Evolutionary conservation across 1,284 basidiomycete genomes (phyloP).

Genomic region (Sphagnurus paluster): DNA sequence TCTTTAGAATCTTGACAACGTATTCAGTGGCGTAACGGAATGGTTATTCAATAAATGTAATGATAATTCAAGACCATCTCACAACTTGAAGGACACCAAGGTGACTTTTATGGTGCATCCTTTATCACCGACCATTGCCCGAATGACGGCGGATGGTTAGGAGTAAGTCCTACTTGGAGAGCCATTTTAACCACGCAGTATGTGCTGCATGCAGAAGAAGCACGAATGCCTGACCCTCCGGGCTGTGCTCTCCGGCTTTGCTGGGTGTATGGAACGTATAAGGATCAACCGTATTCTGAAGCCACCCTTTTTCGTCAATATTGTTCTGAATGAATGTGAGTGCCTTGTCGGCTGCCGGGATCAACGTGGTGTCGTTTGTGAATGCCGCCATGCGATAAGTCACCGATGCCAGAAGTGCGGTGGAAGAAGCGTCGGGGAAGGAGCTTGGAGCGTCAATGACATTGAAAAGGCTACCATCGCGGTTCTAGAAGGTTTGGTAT

Average conservation of each 20-base stretch:
- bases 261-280: slow-evolving; percentile 48
- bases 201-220: slow-evolving; percentile 65
- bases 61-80: too few relatives aligned
- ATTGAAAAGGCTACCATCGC: slow-evolving; percentile 50
- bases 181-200: slow-evolving; percentile 22
- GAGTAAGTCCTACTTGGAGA: not conserved
- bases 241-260: slow-evolving; percentile 43
- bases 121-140: not conserved
- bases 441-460: slow-evolving; percentile 48
- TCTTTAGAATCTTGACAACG: too few relatives aligned
- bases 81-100: too few relatives aligned
- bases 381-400: slow-evolving; percentile 47
- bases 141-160: not conserved
- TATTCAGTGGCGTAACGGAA: too few relatives aligned
- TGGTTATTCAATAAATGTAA: too few relatives aligned
- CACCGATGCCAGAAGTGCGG: slow-evolving; percentile 53
- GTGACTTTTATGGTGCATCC: not conserved
- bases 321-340: slow-evolving; percentile 36
- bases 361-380: slow-evolving; percentile 32
- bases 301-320: slow-evolving; percentile 48
- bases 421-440: slow-evolving; percentile 53
- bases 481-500: slow-evolving; percentile 28
- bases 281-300: slow-evolving; percentile 66
- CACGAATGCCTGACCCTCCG: slow-evolving; percentile 68
- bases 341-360: slow-evolving; percentile 44